Conservation (phyloP, 176 grass and related monocot species). For the Lolium multiflorum region DNA sequence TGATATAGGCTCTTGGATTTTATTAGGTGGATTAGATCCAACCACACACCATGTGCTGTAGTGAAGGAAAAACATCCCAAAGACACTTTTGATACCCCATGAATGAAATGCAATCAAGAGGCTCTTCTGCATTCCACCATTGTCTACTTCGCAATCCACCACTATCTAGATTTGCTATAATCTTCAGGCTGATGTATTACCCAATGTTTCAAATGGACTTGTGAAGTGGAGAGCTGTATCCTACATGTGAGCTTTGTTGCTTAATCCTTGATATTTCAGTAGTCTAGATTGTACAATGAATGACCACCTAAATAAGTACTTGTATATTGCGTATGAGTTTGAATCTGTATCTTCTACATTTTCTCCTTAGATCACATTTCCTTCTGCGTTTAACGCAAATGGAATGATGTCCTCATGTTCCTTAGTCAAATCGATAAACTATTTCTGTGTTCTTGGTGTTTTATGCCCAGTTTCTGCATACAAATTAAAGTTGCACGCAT, state of each 20-base stretch:
- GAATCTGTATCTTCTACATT: background rate
- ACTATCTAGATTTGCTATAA: background rate
- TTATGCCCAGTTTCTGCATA: background rate
- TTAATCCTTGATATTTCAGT: background rate
- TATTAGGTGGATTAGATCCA: no score
- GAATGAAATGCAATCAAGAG: background rate
- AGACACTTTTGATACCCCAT: background rate
- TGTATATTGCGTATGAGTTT: constrained; percentile 8
- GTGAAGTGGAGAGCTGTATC: background rate
- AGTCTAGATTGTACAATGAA: constrained; percentile 2
- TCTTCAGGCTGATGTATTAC: constrained; percentile 5
- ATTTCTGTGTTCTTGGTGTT: constrained; percentile 12
- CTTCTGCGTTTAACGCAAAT: no score
- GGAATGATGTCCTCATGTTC: background rate
- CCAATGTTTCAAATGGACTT: constrained; percentile 22
- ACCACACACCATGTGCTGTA: background rate
- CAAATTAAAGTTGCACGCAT: constrained; percentile 1
- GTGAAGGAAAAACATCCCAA: background rate
- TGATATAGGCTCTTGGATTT: no score
- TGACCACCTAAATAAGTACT: background rate
- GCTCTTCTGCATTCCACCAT: background rate
- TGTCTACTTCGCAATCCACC: background rate
- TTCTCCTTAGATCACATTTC: background rate
- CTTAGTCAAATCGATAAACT: background rate
- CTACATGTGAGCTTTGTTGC: background rate